Percentiles rank a stretch among this genome's conserved stretches.
Conservation (phyloP, 192 early-diverging fungal species). For the Entophlyctis luteolus region DNA sequence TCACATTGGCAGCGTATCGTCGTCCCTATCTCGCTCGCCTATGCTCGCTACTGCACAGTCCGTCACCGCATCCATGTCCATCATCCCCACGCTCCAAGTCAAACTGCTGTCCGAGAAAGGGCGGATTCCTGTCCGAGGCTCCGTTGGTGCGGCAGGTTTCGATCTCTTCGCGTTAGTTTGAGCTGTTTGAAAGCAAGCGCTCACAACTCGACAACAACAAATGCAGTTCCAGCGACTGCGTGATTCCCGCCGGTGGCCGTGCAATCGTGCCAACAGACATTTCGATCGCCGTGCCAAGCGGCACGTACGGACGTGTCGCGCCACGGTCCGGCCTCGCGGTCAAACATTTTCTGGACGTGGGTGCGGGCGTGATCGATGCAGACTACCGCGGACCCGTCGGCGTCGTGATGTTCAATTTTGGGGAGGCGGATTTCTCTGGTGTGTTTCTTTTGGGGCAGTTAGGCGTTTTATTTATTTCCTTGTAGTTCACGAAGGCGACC, state of each 20-base stretch:
- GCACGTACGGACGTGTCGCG: slow-evolving; percentile 93
- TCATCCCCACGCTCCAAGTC: slow-evolving; percentile 60
- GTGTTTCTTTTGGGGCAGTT: no score
- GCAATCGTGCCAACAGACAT: slow-evolving; percentile 83
- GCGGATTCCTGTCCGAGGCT: slow-evolving; percentile 74
- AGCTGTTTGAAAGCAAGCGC: not conserved
- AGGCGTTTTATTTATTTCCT: no score
- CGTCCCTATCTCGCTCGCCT: no score
- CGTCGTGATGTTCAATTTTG: slow-evolving; percentile 87
- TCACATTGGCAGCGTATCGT: no score
- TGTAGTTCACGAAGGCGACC: slow-evolving; percentile 84
- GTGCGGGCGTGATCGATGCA: slow-evolving; percentile 87
- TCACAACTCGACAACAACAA: not conserved
- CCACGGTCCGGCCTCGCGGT: slow-evolving; percentile 88
- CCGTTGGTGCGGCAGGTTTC: slow-evolving; percentile 81
- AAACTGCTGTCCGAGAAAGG: slow-evolving; percentile 70
- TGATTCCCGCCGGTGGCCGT: slow-evolving; percentile 72
- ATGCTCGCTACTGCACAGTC: no score
- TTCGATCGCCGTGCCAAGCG: slow-evolving; percentile 75
- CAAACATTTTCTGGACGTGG: slow-evolving; percentile 83
- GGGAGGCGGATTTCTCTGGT: slow-evolving; percentile 61
- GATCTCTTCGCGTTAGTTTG: no score
- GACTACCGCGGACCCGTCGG: slow-evolving; percentile 87
- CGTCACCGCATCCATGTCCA: no score
- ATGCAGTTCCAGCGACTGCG: slow-evolving; percentile 31